A percentile compares a stretch with the other conserved stretches of the same genome.
phyloP scores from a whole-genome alignment of 2,329 filamentous ascomycete genomes.

The Fusarium falciforme region DNA sequence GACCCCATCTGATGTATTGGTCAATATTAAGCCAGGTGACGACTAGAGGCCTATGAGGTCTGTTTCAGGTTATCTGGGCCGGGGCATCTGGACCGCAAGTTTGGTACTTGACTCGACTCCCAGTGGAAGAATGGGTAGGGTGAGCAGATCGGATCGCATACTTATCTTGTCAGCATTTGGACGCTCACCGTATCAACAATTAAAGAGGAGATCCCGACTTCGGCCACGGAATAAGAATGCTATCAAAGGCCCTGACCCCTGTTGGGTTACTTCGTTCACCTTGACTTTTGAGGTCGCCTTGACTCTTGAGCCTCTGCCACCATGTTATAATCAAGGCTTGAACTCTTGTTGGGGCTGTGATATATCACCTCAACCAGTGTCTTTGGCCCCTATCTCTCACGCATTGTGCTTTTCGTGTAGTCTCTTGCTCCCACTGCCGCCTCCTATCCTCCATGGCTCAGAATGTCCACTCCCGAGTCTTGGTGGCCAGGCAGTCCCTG shows the following conservation, averaged over 20 bases:
- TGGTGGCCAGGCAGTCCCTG: constrained; percentile 26
- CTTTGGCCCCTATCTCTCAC: background rate
- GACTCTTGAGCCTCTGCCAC: background rate
- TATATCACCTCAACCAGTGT: background rate
- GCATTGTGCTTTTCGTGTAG: background rate
- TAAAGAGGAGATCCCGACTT: background rate
- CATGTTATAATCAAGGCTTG: background rate
- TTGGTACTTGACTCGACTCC: background rate
- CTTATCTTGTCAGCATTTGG: background rate
- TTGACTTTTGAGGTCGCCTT: background rate
- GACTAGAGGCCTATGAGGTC: constrained; percentile 5
- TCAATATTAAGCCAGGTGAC: background rate
- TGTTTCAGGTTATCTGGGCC: background rate
- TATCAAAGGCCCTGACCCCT: background rate
- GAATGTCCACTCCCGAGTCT: constrained; percentile 3
- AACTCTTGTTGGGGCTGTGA: background rate
- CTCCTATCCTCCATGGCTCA: constrained; percentile 2
- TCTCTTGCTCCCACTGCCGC: background rate
- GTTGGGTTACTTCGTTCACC: background rate
- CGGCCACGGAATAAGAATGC: background rate
- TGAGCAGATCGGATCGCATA: background rate
- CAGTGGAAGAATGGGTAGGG: background rate
- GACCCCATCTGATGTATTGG: background rate
- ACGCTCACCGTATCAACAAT: constrained; percentile 5
- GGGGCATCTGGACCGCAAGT: background rate